Base-by-base conservation (phyloP, 495 filamentous ascomycete species). In the Lepidopterella palustris region DNA sequence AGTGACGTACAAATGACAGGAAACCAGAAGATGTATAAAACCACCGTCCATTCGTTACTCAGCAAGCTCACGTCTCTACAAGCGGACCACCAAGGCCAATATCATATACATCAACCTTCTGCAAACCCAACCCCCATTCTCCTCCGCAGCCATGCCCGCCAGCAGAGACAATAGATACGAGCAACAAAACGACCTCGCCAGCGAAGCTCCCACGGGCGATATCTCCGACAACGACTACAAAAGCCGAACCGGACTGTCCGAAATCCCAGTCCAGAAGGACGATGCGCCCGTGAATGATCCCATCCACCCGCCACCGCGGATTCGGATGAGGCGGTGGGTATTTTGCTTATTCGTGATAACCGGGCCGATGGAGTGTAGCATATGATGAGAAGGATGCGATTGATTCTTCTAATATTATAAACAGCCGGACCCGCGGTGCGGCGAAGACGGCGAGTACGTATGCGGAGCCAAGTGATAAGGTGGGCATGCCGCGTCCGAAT, bases 301-400 rank as follows among this genome's bases (percentile, higher is more conserved):
- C 6, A 76, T 80, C 10, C 63, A 76, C 40, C 60, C 21, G 70
- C 51, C 0, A 70, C 68, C 1, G 77, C 78, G 0, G 77, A 85
- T 58, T 73, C 76, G 2, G 77, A 84, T 59, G 70, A 74, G 58
- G 71, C 76, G 28, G 64, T 86, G 3, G 73, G 82, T 84, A 71
- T 31, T 73, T 69, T 53, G 35, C 35, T 42, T 15, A 42, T 18
- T 32, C 42, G 35, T 45, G 15, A n/a, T 18, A 32, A 26, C 53
- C n/a, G 23, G 23, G 13, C 18, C 49, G 18, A 42, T 18, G 15
- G 1, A 1, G 4, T 55, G 39, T 53, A 82, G 81, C 67, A 23
- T 69, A 68, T 6, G 81, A 84, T 60, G 82, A 83, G 1, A 62
- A 63, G 0, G 79, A 82, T 23, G 80, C 79, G 1, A 81, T 84